These are phyloP conservation scores for Thelonectria discophora DNA, from an alignment of 2,329 filamentous ascomycete genomes.

Conservation along the genomic window DNA sequence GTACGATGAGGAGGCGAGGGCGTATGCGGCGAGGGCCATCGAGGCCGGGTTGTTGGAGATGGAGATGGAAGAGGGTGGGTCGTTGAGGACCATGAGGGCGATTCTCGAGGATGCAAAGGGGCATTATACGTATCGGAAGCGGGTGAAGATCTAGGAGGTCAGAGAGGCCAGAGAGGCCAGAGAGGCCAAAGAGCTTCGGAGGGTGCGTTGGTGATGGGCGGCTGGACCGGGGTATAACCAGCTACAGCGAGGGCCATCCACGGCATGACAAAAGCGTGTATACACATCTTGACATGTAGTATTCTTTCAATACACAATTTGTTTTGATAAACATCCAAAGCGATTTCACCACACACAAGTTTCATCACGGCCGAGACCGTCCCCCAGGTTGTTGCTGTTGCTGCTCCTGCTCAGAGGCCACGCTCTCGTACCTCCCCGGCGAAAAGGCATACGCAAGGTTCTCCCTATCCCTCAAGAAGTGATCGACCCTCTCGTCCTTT, in stretches of 20 bases:
- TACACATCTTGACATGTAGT: too few species aligned
- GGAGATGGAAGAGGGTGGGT: not conserved
- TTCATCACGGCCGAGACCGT: not conserved
- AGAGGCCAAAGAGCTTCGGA: too few species aligned
- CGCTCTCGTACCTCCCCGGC: constrained; percentile 44
- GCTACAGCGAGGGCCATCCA: too few species aligned
- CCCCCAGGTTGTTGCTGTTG: constrained; percentile 5
- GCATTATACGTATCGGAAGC: constrained; percentile 4
- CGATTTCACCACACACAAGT: too few species aligned
- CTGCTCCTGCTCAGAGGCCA: constrained; percentile 12
- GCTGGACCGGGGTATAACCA: too few species aligned
- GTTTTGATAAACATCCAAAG: too few species aligned
- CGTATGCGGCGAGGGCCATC: constrained; percentile 4
- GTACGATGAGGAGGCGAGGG: constrained; percentile 1
- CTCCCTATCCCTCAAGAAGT: constrained; percentile 79
- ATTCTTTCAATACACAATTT: too few species aligned
- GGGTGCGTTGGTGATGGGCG: too few species aligned
- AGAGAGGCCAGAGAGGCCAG: too few species aligned
- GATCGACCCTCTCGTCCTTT: constrained; percentile 75
- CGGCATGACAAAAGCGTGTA: too few species aligned
- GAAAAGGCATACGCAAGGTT: constrained; percentile 47
- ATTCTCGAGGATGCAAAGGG: constrained; percentile 5
- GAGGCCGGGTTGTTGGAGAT: constrained; percentile 3
- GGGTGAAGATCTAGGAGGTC: not conserved
- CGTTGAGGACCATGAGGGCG: not conserved